These are phyloP conservation scores for Neurospora sp. DNA, from an alignment of 495 filamentous ascomycete genomes.

Conservation along the genomic window DNA sequence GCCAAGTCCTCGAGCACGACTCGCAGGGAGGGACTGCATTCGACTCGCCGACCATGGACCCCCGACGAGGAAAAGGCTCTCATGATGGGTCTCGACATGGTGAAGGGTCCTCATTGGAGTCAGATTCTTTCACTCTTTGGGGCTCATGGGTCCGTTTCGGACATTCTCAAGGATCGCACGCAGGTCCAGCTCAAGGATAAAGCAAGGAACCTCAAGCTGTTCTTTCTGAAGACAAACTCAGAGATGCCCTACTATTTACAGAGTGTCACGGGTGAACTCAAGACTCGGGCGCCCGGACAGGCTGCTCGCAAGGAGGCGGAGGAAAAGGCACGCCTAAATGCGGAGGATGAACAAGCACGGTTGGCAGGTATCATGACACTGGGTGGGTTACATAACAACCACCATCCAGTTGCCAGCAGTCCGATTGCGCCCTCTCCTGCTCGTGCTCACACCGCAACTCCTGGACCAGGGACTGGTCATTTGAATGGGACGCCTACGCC, in stretches of 20 bases:
- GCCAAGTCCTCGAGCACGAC: constrained; percentile 66
- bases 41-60: constrained; percentile 83
- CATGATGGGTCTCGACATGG: constrained; percentile 83
- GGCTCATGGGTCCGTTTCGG: constrained; percentile 67
- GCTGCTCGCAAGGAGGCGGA: constrained; percentile 74
- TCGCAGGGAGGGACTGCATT: constrained; percentile 65
- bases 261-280: constrained; percentile 86
- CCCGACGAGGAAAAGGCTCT: constrained; percentile 85
- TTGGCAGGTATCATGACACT: constrained; percentile 57
- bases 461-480: background rate
- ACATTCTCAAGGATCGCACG: constrained; percentile 83
- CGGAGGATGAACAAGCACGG: constrained; percentile 61
- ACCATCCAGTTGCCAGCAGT: constrained; percentile 6
- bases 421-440: constrained; percentile 6
- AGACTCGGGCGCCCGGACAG: constrained; percentile 78
- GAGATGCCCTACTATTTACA: constrained; percentile 89
- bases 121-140: constrained; percentile 89
- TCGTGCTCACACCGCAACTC: constrained; percentile 7
- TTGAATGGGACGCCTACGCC: background rate
- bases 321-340: constrained; percentile 54
- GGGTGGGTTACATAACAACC: constrained; percentile 31
- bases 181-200: constrained; percentile 97
- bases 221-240: constrained; percentile 86
- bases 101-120: constrained; percentile 92
- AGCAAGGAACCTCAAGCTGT: constrained; percentile 86